A percentile compares a stretch with the other conserved stretches of the same genome.
Conservation (phyloP, 129 eudicot species). For the Rutidosis leptorrhynchoides region DNA sequence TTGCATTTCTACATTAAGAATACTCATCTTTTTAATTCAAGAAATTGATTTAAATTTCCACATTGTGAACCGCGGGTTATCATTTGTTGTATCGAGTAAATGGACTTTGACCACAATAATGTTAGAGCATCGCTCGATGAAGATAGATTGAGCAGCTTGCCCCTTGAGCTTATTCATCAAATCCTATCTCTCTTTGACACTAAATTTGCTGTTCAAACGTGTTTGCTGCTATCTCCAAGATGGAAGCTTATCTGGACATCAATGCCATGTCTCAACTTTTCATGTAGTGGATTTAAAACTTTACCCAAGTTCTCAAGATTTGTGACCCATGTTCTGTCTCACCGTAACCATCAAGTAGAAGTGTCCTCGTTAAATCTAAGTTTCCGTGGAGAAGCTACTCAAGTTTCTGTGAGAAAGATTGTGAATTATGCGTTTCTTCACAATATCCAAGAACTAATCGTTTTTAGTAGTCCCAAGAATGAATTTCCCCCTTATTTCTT, state of each 20-base stretch:
- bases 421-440: conserved; percentile 21
- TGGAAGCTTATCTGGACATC: conserved; percentile 32
- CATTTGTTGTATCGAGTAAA: too few relatives aligned
- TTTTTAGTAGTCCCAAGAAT: neutral
- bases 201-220: conserved; percentile 23
- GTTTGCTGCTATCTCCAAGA: conserved; percentile 21
- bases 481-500: conserved; percentile 7
- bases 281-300: neutral
- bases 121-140: neutral
- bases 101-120: conserved; percentile 9
- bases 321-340: conserved; percentile 10
- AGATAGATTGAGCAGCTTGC: conserved; percentile 33
- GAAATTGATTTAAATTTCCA: too few relatives aligned
- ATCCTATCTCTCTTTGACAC: conserved; percentile 22
- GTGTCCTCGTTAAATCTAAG: conserved; percentile 13
- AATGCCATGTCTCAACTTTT: conserved; percentile 11
- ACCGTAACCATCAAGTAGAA: conserved; percentile 5
- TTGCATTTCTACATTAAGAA: too few relatives aligned
- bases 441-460: conserved; percentile 21
- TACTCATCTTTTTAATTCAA: too few relatives aligned
- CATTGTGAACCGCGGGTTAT: too few relatives aligned
- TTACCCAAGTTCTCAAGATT: conserved; percentile 13
- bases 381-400: conserved; percentile 11
- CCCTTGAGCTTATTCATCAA: conserved; percentile 26
- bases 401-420: conserved; percentile 8